Conservation (phyloP, 768 basidiomycete species). For the Psilocybe subaeruginosa region DNA sequence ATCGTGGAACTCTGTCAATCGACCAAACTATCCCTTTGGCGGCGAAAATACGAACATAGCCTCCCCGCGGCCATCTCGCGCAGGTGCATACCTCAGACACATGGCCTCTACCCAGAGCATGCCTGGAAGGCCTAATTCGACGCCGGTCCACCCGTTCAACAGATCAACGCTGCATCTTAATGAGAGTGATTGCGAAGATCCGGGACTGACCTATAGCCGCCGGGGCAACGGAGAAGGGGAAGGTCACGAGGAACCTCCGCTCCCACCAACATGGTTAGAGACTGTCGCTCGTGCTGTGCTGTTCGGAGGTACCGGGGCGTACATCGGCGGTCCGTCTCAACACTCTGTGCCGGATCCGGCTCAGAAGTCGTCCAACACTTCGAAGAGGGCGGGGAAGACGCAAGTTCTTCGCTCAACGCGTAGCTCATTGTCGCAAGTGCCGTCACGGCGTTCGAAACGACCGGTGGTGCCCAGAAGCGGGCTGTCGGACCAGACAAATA, state of each 20-base stretch:
- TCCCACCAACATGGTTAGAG: constrained; percentile 74
- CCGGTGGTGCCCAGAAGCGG: constrained; percentile 24
- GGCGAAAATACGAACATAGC: constrained; percentile 18
- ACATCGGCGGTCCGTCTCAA: constrained; percentile 44
- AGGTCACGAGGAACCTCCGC: constrained; percentile 36
- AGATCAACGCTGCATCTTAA: constrained; percentile 32
- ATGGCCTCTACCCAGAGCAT: constrained; percentile 63
- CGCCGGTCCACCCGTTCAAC: constrained; percentile 15
- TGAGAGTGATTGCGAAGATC: constrained; percentile 27
- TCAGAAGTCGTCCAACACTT: constrained; percentile 1
- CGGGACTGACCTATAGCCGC: constrained; percentile 11
- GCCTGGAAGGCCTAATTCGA: constrained; percentile 38
- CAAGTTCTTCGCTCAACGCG: constrained; percentile 35
- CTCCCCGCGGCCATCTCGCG: constrained; percentile 50
- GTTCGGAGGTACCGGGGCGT: constrained; percentile 50
- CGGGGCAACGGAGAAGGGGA: constrained; percentile 33
- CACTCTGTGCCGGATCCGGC: constrained; percentile 4
- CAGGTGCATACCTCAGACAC: constrained; percentile 72
- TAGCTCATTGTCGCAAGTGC: constrained; percentile 44
- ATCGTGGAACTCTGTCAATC: constrained; percentile 27
- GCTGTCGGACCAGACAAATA: constrained; percentile 40
- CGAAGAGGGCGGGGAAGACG: constrained; percentile 14
- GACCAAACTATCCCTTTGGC: constrained; percentile 25
- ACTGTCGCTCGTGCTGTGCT: constrained; percentile 68
- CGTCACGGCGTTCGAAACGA: constrained; percentile 18